A percentile compares a stretch with the other conserved stretches of the same genome.
Conservation (phyloP, 306 rosid species). For the Coriaria nepalensis region DNA sequence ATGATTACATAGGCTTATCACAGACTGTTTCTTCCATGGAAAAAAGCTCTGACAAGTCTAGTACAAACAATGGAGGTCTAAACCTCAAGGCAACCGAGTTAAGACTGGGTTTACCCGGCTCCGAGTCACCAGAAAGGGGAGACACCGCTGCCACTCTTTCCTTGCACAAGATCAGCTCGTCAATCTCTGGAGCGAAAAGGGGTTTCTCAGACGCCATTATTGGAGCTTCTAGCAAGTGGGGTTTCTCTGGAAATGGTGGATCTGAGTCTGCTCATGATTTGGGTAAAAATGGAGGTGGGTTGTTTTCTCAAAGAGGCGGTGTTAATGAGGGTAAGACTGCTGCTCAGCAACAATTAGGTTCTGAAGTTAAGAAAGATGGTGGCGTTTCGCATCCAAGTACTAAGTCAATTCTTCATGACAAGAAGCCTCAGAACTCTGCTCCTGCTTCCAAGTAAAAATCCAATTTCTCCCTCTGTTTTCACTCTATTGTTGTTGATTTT, state of each 20-base stretch:
- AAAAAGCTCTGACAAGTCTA: slow-evolving; percentile 30
- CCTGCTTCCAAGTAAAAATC: slow-evolving; percentile 51
- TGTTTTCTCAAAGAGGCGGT: slow-evolving; percentile 45
- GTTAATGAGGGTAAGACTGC: slow-evolving; percentile 20
- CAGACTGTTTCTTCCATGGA: slow-evolving; percentile 48
- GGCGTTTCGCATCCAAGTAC: slow-evolving; percentile 33
- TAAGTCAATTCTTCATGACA: slow-evolving; percentile 42
- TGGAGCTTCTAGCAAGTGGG: slow-evolving; percentile 58
- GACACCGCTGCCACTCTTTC: slow-evolving; percentile 15
- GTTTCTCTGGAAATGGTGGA: slow-evolving; percentile 48
- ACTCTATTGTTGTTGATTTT: background rate
- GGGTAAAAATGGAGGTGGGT: slow-evolving; percentile 33
- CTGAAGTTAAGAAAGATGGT: slow-evolving; percentile 41
- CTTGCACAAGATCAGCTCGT: slow-evolving; percentile 22
- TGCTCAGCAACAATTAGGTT: slow-evolving; percentile 29
- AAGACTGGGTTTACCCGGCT: slow-evolving; percentile 85
- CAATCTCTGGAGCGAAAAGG: slow-evolving; percentile 69
- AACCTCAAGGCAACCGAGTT: slow-evolving; percentile 86
- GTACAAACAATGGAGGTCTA: slow-evolving; percentile 22
- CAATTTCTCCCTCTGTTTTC: slow-evolving; percentile 1
- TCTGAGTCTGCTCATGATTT: slow-evolving; percentile 33
- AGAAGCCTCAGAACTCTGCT: slow-evolving; percentile 57
- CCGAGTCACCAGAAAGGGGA: slow-evolving; percentile 64
- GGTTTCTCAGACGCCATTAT: slow-evolving; percentile 83
- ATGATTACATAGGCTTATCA: slow-evolving; percentile 58